Conservation (phyloP, 2,329 filamentous ascomycete species). For the Parastagonospora avenae region DNA sequence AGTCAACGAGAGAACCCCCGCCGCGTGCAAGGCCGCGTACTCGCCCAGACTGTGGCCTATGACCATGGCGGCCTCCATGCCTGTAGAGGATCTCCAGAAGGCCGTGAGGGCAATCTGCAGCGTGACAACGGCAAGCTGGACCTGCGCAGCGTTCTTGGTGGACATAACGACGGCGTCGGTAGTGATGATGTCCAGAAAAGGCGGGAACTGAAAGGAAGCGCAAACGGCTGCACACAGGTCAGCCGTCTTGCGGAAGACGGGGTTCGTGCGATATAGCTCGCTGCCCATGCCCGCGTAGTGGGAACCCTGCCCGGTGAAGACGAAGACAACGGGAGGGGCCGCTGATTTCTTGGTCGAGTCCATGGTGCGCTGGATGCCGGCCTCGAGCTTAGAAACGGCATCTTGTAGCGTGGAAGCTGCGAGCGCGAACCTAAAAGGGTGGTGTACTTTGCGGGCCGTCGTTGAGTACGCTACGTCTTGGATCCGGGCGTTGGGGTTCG, state of each 20-base stretch:
- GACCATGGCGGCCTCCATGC: conserved; percentile 15
- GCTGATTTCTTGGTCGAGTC: conserved; percentile 59
- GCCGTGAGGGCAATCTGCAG: conserved; percentile 27
- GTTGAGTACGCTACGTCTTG: no score
- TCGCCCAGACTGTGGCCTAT: conserved; percentile 46
- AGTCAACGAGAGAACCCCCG: conserved; percentile 41
- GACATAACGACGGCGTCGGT: not conserved
- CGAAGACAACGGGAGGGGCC: conserved; percentile 59
- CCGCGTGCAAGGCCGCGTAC: conserved; percentile 45
- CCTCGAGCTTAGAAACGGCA: no score
- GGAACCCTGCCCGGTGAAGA: conserved; percentile 60
- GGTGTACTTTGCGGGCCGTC: no score
- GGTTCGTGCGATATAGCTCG: conserved; percentile 55
- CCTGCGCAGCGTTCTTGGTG: no score
- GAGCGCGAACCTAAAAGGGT: no score
- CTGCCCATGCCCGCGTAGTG: conserved; percentile 58
- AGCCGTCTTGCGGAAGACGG: conserved; percentile 56
- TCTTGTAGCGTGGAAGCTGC: no score
- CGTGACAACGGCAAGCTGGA: not conserved
- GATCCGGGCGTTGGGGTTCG: no score
- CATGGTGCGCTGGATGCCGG: conserved; percentile 51
- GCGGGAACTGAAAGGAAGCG: conserved; percentile 56
- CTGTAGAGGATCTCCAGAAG: conserved; percentile 18
- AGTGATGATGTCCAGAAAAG: conserved; percentile 52
- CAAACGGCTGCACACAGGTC: conserved; percentile 52